A percentile compares a stretch with the other conserved stretches of the same genome.
Conservation (phyloP, 2,329 filamentous ascomycete species). For the Penicillium sp. region DNA sequence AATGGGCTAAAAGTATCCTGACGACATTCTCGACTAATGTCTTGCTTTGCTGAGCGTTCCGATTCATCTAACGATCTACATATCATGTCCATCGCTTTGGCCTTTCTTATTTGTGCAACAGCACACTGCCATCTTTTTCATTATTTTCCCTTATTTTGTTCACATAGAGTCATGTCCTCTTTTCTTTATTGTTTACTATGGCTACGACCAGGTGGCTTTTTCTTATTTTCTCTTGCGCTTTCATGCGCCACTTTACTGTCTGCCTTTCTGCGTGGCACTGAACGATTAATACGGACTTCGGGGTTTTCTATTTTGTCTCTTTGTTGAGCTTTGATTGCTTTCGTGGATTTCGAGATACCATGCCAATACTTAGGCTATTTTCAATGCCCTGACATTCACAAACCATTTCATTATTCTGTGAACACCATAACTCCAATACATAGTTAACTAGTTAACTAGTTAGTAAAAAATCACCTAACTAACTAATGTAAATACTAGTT, state of each 20-base stretch:
- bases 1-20: slow-evolving; percentile 3
- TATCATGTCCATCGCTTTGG: slow-evolving; percentile 26
- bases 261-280: slow-evolving; percentile 8
- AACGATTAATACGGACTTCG: slow-evolving; percentile 20
- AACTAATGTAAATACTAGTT: not conserved
- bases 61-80: slow-evolving; percentile 24
- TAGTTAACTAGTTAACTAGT: not conserved
- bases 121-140: slow-evolving; percentile 11
- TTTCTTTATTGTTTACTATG: slow-evolving; percentile 9
- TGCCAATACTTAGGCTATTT: slow-evolving; percentile 21
- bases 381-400: slow-evolving; percentile 12
- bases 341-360: slow-evolving; percentile 28
- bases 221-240: slow-evolving; percentile 8
- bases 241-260: slow-evolving; percentile 10
- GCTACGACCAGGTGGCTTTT: slow-evolving; percentile 21
- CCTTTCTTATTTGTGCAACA: slow-evolving; percentile 13
- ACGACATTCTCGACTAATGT: slow-evolving; percentile 14
- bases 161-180: slow-evolving; percentile 17
- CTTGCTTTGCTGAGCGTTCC: slow-evolving; percentile 27
- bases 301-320: slow-evolving; percentile 12
- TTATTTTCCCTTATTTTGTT: not conserved
- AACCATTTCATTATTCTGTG: slow-evolving; percentile 10
- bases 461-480: not conserved
- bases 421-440: not conserved
- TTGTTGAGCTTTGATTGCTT: slow-evolving; percentile 12